Evolutionary conservation across 2,329 filamentous ascomycete genomes (phyloP), one percentile per base, ranked within the genome.

Genomic region (Hymenoscyphus linearis): DNA sequence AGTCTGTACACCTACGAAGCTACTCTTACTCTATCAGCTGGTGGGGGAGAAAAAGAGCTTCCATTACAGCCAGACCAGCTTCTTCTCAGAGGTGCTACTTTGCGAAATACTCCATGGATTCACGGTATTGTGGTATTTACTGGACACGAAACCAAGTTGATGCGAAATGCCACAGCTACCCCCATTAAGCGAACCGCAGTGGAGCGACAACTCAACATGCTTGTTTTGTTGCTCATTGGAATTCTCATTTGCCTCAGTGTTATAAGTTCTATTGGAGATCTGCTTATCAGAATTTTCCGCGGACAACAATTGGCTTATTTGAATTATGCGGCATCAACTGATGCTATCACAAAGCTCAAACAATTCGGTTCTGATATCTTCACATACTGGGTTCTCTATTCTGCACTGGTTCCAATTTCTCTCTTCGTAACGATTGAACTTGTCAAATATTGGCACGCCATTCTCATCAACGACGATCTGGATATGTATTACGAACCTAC

Each of bases 1-100:
- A 98, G 93, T 75, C 80, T 99, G 37, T 99, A 99, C 76, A 99
- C 95, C 0, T 99, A 98, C 74, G 96, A 99, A 76, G 95, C 93
- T 44, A 97, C 93, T 0, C 75, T 99, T 74, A 98, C 93, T 0
- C 89, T 98, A 82, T 87, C 93, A 70, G 83, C 89, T 53, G 92
- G 93, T 52, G 93, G 93, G 18, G 91, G 92, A 37, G 95, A 99
- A 76, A 96, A 96, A 76, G 93, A 98, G 73, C 77, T 98, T 55
- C 82, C 96, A 1, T 77, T 99, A 59, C 90, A 90, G 66, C 95
- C 95, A 0, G 95, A 99, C 73, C 95, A 99, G 75, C 83, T 99
- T 47, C 81, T 99, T 18, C 84, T 99, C 36, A 87, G 95, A 79
- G 95, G 95, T 65, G 95, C 95, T 25, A 98, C 93, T 1, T 80